These are phyloP conservation scores for Blastobotrys muscicola DNA, from an alignment of 805 yeast genomes.

Conservation along the genomic window DNA sequence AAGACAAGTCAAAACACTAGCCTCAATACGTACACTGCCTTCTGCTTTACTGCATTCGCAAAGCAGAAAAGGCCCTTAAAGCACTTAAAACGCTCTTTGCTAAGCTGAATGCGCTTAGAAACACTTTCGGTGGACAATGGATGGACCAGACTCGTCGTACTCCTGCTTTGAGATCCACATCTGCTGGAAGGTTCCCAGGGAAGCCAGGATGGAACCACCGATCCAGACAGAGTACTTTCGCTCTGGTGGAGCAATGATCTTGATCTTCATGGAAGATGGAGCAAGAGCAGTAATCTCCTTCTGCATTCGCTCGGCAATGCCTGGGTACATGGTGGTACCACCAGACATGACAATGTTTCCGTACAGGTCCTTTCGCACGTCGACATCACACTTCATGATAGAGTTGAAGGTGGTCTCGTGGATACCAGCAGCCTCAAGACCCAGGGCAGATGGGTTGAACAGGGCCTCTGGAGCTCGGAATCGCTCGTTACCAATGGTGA, in stretches of 20 bases:
- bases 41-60: too few species aligned
- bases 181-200: constrained; percentile 99
- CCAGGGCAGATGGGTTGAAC: constrained; percentile 92
- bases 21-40: too few species aligned
- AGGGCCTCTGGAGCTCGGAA: constrained; percentile 99
- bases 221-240: constrained; percentile 99
- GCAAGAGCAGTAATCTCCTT: constrained; percentile 99
- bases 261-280: constrained; percentile 99
- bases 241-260: constrained; percentile 99
- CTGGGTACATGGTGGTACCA: constrained; percentile 99
- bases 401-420: constrained; percentile 95
- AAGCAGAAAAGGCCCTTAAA: too few species aligned
- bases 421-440: constrained; percentile 95
- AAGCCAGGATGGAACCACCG: constrained; percentile 99
- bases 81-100: too few species aligned
- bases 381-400: constrained; percentile 97
- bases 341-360: constrained; percentile 99
- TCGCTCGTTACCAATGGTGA: constrained; percentile 99
- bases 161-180: constrained; percentile 99
- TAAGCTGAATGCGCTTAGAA: constrained; percentile 40
- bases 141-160: constrained; percentile 99
- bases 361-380: constrained; percentile 97
- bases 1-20: too few species aligned
- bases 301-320: constrained; percentile 99
- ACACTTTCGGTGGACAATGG: constrained; percentile 95